phyloP scores from a whole-genome alignment of 2,329 filamentous ascomycete genomes.

The Cercospora citrullina region DNA sequence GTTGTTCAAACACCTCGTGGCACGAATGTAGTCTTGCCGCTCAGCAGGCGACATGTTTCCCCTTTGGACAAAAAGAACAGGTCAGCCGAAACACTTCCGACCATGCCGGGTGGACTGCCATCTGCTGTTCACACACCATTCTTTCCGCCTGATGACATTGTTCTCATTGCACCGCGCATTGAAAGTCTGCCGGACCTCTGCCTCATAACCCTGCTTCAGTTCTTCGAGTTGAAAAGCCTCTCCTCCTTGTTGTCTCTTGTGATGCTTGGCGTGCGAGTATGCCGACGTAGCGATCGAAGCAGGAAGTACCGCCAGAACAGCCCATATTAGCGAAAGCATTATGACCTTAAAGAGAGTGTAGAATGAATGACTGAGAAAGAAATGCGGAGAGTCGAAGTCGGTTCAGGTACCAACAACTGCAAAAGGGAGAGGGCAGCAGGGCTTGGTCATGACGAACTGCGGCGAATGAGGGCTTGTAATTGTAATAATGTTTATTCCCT shows the following conservation, averaged over 20 bases:
- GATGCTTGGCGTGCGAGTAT: not conserved
- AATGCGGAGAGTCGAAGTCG: not conserved
- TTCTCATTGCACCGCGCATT: slow-evolving; percentile 28
- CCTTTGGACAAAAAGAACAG: slow-evolving; percentile 3
- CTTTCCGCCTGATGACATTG: slow-evolving; percentile 29
- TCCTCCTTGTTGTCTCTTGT: not conserved
- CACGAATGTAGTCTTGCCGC: slow-evolving; percentile 31
- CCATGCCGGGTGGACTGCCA: not conserved
- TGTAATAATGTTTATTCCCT: not conserved
- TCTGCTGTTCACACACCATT: slow-evolving; percentile 28
- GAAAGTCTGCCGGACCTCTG: not conserved
- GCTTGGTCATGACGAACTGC: not conserved
- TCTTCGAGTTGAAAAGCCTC: not conserved
- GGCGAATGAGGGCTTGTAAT: not conserved
- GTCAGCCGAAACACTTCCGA: not conserved
- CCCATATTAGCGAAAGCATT: not conserved
- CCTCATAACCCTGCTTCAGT: not conserved
- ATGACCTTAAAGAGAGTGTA: not conserved
- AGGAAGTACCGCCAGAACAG: not conserved
- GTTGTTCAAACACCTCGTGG: slow-evolving; percentile 29
- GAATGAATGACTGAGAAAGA: not conserved
- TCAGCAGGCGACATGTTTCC: slow-evolving; percentile 27
- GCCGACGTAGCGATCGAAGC: not conserved
- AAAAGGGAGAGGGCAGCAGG: not conserved
- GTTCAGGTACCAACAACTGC: not conserved